phyloP scores from a whole-genome alignment of 768 basidiomycete species.

The Tephrocybe sp. region DNA sequence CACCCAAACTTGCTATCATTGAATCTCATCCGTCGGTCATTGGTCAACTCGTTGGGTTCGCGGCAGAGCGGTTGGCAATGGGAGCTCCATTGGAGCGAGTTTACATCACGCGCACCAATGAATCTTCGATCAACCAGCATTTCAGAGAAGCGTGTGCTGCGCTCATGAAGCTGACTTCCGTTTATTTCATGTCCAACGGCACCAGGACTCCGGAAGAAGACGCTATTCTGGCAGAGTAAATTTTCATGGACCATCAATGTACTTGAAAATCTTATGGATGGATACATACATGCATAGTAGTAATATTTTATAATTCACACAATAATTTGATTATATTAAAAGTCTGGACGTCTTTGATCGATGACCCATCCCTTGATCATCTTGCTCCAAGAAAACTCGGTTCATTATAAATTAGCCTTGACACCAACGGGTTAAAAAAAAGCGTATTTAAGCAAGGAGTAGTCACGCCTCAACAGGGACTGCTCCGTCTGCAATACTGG shows the following conservation, averaged over 20 bases:
- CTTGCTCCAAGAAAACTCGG: too few species aligned
- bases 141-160: constrained; percentile 21
- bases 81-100: constrained; percentile 49
- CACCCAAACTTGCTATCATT: constrained; percentile 44
- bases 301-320: too few species aligned
- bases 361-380: too few species aligned
- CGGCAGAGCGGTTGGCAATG: constrained; percentile 31
- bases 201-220: constrained; percentile 49
- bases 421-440: too few species aligned
- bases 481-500: too few species aligned
- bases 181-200: constrained; percentile 34
- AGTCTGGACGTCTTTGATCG: too few species aligned
- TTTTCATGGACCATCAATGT: not conserved
- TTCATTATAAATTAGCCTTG: too few species aligned
- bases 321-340: too few species aligned
- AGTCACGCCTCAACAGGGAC: too few species aligned
- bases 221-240: constrained; percentile 22
- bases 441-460: too few species aligned
- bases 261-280: too few species aligned
- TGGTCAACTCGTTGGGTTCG: constrained; percentile 34
- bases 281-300: too few species aligned
- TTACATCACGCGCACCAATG: constrained; percentile 36
- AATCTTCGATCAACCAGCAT: not conserved
- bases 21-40: constrained; percentile 44
- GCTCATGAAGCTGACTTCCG: constrained; percentile 27